A percentile compares a stretch with the other conserved stretches of the same genome.
Conservation (phyloP, 1,139 yeast genomes). For the Saccharomyces hybrid region DNA sequence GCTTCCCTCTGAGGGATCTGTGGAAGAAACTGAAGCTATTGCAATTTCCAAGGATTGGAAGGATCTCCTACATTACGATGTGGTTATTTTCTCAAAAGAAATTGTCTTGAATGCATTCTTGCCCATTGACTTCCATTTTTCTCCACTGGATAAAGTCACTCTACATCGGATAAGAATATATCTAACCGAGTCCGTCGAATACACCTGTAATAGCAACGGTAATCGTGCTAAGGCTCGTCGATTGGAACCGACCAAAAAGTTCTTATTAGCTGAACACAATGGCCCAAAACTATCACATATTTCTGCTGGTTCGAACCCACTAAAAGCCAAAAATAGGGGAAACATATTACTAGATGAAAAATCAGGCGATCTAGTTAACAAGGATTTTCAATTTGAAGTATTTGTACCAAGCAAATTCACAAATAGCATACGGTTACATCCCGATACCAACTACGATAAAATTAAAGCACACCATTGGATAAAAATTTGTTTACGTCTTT, state of each 20-base stretch:
- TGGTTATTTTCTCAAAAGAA: constrained; percentile 78
- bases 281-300: constrained; percentile 37
- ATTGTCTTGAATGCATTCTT: constrained; percentile 72
- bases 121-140: constrained; percentile 75
- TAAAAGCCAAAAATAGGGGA: constrained; percentile 30
- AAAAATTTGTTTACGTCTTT: constrained; percentile 72
- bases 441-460: constrained; percentile 56
- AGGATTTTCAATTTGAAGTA: constrained; percentile 75
- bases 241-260: constrained; percentile 76
- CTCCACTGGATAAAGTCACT: constrained; percentile 79
- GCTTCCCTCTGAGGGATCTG: constrained; percentile 63
- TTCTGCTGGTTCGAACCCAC: constrained; percentile 23
- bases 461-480: constrained; percentile 93
- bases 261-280: constrained; percentile 66
- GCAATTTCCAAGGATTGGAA: constrained; percentile 89
- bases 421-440: constrained; percentile 34
- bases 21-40: constrained; percentile 87
- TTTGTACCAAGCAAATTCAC: constrained; percentile 51
- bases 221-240: constrained; percentile 77
- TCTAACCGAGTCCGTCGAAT: constrained; percentile 78
- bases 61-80: constrained; percentile 78
- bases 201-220: constrained; percentile 44
- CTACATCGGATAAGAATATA: constrained; percentile 78
- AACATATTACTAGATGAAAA: constrained; percentile 33
- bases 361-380: constrained; percentile 35